phyloP scores from a whole-genome alignment of 1,139 yeast species.

The Candida albicans region DNA sequence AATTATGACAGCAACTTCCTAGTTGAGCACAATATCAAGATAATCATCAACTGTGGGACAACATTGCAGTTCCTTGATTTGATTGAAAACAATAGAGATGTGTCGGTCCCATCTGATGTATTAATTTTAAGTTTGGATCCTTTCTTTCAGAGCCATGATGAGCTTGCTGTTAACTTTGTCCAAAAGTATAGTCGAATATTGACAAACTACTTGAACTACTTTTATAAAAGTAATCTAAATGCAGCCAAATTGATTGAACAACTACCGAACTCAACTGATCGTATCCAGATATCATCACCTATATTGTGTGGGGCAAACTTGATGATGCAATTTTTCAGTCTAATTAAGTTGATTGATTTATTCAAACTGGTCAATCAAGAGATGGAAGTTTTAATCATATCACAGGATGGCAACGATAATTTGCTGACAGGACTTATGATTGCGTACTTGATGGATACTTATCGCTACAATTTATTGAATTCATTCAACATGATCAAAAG shows the following conservation, averaged over 20 bases:
- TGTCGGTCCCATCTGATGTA: slow-evolving; percentile 38
- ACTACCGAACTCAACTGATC: slow-evolving; percentile 27
- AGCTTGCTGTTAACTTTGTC: slow-evolving; percentile 26
- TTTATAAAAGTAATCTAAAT: slow-evolving; percentile 36
- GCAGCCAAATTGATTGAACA: slow-evolving; percentile 30
- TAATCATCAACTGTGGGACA: slow-evolving; percentile 42
- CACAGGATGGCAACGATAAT: slow-evolving; percentile 30
- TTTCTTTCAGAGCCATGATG: slow-evolving; percentile 23
- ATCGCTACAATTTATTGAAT: slow-evolving; percentile 36
- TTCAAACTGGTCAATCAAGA: slow-evolving; percentile 33
- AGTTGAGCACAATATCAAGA: slow-evolving; percentile 32
- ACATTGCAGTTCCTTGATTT: slow-evolving; percentile 31
- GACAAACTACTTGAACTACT: slow-evolving; percentile 41
- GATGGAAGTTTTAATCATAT: slow-evolving; percentile 38
- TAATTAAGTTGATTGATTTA: slow-evolving; percentile 39
- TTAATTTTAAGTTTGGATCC: slow-evolving; percentile 44
- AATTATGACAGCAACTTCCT: slow-evolving; percentile 17
- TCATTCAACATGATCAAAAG: slow-evolving; percentile 22
- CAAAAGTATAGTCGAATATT: slow-evolving; percentile 34
- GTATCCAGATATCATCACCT: slow-evolving; percentile 34
- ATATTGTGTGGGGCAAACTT: slow-evolving; percentile 40
- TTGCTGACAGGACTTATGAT: slow-evolving; percentile 38
- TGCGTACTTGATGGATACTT: slow-evolving; percentile 45
- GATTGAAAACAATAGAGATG: slow-evolving; percentile 22
- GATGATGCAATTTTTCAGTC: slow-evolving; percentile 38